Evolutionary conservation across 441 rosid genomes (phyloP).

Genomic region (Biscutella laevigata): DNA sequence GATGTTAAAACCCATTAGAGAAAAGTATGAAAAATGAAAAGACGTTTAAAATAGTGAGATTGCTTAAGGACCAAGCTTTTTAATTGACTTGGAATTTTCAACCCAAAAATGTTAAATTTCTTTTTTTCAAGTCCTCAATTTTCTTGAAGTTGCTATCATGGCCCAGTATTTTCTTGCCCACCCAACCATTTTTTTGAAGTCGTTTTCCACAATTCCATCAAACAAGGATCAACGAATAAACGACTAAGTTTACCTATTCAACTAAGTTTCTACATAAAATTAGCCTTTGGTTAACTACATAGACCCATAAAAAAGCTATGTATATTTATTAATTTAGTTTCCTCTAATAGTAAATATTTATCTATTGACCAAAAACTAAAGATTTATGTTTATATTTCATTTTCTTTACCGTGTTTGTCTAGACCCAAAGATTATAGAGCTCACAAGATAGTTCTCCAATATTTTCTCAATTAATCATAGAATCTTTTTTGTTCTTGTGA

Average conservation of each 20-base stretch:
- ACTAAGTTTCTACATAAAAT: constrained; percentile 1
- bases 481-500: too few species aligned
- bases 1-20: background rate
- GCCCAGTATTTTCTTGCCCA: constrained; percentile 23
- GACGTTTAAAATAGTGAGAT: constrained; percentile 2
- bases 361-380: background rate
- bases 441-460: constrained; percentile 6
- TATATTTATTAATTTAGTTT: background rate
- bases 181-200: constrained; percentile 5
- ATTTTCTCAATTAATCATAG: background rate
- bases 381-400: background rate
- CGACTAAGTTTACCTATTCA: constrained; percentile 15
- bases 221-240: constrained; percentile 10
- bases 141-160: constrained; percentile 22
- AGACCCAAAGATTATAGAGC: too few species aligned
- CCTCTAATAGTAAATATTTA: constrained; percentile 10
- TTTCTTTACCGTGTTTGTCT: background rate
- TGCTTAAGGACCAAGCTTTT: constrained; percentile 16
- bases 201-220: constrained; percentile 19
- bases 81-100: constrained; percentile 24
- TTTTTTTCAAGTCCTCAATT: background rate
- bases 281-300: background rate
- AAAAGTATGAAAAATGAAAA: constrained; percentile 9
- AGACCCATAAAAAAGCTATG: background rate
- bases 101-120: constrained; percentile 18